Conservation (phyloP, 148 eudicot species). For the Polygonum maritimum region DNA sequence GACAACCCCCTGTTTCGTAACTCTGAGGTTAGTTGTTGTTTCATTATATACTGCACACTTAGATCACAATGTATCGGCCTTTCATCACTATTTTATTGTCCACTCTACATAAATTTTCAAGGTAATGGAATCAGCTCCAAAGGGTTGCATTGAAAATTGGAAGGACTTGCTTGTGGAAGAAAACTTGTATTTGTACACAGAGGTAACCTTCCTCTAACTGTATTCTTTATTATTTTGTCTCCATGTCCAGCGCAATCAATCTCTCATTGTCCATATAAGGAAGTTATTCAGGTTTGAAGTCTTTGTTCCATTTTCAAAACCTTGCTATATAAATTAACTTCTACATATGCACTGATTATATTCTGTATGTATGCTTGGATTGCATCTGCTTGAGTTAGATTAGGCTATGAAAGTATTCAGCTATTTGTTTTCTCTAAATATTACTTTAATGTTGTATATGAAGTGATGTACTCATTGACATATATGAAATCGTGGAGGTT, state of each 20-base stretch:
- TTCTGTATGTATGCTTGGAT: not conserved
- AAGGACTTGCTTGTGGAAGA: conserved; percentile 70
- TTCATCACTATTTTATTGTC: not conserved
- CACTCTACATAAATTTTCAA: conserved; percentile 12
- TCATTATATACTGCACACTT: not conserved
- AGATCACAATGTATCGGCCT: not conserved
- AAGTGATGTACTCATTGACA: not conserved
- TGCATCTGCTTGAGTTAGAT: not conserved
- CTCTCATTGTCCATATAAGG: not conserved
- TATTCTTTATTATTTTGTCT: not conserved
- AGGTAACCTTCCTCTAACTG: conserved; percentile 33
- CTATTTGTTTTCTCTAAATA: not conserved
- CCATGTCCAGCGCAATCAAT: not conserved
- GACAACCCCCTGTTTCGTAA: conserved; percentile 38
- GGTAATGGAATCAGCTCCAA: conserved; percentile 95
- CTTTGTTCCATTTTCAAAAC: not conserved
- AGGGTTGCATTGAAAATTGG: conserved; percentile 53
- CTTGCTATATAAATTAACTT: not conserved
- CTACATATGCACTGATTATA: not conserved
- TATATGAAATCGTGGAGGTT: not conserved
- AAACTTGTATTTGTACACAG: conserved; percentile 75
- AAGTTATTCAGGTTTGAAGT: not conserved
- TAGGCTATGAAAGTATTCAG: not conserved
- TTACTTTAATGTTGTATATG: not conserved
- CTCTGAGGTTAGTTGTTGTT: conserved; percentile 44